Evolutionary conservation across 2,329 filamentous ascomycete genomes (phyloP).

Genomic region (Cadophora luteo-olivacea): DNA sequence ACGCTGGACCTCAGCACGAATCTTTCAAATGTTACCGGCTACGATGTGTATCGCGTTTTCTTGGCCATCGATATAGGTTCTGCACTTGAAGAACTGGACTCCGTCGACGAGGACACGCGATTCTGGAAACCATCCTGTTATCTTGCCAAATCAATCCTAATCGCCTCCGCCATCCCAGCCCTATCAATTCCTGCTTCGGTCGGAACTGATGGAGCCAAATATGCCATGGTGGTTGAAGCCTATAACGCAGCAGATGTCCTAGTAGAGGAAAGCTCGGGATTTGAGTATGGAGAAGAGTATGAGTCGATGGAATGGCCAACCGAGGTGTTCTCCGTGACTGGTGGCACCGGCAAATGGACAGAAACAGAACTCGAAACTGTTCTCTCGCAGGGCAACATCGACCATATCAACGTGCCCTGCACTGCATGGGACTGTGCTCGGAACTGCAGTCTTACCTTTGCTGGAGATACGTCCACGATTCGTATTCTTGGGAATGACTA

Average conservation of each 20-base stretch:
- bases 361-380: background rate
- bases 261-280: background rate
- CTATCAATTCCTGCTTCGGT: background rate
- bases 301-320: too few species aligned
- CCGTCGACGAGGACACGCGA: background rate
- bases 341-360: background rate
- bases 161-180: background rate
- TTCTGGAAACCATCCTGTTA: background rate
- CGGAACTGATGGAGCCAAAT: background rate
- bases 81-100: background rate
- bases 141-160: background rate
- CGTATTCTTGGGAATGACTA: background rate
- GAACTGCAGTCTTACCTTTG: background rate
- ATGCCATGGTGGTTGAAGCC: background rate
- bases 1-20: background rate
- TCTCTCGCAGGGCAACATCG: background rate
- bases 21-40: background rate
- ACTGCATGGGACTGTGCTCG: constrained; percentile 5
- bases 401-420: constrained; percentile 1
- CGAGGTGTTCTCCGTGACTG: background rate
- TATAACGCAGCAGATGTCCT: background rate
- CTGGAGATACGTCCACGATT: background rate
- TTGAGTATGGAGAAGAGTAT: background rate
- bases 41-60: background rate
- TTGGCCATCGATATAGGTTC: background rate